Conservation (phyloP, 2,329 filamentous ascomycete species). For the Ceratocystis eucalypticola region DNA sequence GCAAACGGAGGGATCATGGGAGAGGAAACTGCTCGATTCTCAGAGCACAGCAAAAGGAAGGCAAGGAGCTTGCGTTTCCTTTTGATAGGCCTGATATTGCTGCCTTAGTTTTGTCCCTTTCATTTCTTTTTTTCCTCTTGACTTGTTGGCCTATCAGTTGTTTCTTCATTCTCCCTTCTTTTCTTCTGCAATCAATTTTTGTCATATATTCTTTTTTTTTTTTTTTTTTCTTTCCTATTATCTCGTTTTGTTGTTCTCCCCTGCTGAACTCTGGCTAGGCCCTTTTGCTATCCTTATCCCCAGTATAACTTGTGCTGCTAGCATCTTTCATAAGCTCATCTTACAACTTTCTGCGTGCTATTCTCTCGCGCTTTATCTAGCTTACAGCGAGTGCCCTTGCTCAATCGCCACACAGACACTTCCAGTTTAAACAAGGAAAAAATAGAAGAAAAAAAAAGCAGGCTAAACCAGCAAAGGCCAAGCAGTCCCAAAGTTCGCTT, state of each 20-base stretch:
- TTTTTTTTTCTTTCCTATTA: neutral
- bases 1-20: no score
- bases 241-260: neutral
- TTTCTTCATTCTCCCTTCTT: neutral
- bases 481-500: neutral
- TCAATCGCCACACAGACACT: neutral
- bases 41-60: neutral
- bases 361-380: neutral
- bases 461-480: neutral
- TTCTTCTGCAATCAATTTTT: neutral
- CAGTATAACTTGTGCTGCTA: neutral
- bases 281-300: conserved; percentile 1
- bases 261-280: neutral
- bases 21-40: neutral
- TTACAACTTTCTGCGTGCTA: neutral
- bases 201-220: neutral
- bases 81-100: neutral
- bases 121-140: neutral
- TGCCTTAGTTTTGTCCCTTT: conserved; percentile 4
- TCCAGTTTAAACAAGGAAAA: neutral
- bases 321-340: neutral
- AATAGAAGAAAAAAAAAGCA: neutral
- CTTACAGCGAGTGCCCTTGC: neutral
- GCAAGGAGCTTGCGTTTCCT: neutral
- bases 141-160: neutral